phyloP scores from a whole-genome alignment of 2,329 filamentous ascomycete species.

The Zalaria obscura region DNA sequence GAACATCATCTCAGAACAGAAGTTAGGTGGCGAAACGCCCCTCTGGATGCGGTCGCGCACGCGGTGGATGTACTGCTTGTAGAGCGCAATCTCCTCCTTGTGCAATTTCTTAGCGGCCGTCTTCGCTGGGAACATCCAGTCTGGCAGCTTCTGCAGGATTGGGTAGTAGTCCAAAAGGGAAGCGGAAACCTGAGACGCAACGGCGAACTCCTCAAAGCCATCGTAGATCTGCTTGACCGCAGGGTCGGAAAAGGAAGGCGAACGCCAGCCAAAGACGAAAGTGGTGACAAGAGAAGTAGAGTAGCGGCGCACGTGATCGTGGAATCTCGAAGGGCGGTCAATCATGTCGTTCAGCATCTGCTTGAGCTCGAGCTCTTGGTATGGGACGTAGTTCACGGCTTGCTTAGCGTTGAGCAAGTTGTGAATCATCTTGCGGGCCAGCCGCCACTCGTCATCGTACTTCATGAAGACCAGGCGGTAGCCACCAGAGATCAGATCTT shows the following conservation, averaged over 20 bases:
- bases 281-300: constrained; percentile 34
- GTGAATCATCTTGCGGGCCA: constrained; percentile 27
- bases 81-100: constrained; percentile 9
- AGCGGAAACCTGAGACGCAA: constrained; percentile 28
- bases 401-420: constrained; percentile 32
- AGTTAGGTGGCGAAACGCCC: constrained; percentile 9
- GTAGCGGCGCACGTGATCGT: constrained; percentile 33
- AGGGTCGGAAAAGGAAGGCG: constrained; percentile 24
- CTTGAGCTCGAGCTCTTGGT: constrained; percentile 42
- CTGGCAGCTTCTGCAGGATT: constrained; percentile 29
- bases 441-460: constrained; percentile 15
- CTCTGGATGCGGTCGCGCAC: background rate
- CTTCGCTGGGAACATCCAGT: constrained; percentile 13
- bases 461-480: constrained; percentile 11
- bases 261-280: constrained; percentile 33
- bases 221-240: constrained; percentile 30
- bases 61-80: constrained; percentile 1
- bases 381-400: constrained; percentile 34
- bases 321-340: constrained; percentile 26
- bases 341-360: constrained; percentile 38
- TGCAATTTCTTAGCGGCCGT: constrained; percentile 11
- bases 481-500: constrained; percentile 6
- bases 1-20: constrained; percentile 10
- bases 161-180: constrained; percentile 34
- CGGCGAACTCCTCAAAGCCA: constrained; percentile 27